A percentile compares a stretch with the other conserved stretches of the same genome.
phyloP scores from a whole-genome alignment of 2,329 filamentous ascomycete genomes.

The Septoria petroselini region DNA sequence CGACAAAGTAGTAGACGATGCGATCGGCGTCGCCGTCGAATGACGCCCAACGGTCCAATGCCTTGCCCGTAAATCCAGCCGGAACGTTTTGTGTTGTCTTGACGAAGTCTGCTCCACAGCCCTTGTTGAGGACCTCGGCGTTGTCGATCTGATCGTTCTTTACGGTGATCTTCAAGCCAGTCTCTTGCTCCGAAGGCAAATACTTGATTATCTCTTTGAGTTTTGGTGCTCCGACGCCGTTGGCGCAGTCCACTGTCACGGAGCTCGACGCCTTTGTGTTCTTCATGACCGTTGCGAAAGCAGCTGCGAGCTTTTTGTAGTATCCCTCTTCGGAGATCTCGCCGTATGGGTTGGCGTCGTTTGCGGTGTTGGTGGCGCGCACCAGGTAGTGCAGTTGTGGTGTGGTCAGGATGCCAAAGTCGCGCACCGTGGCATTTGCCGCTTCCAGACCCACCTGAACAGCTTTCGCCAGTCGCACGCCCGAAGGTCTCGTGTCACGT shows the following conservation, averaged over 20 bases:
- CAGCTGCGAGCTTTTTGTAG: constrained; percentile 83
- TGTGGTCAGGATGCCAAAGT: constrained; percentile 90
- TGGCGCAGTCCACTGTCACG: constrained; percentile 89
- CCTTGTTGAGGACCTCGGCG: constrained; percentile 79
- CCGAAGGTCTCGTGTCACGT: constrained; percentile 89
- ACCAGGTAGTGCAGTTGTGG: constrained; percentile 98
- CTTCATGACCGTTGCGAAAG: constrained; percentile 80
- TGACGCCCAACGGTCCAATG: constrained; percentile 78
- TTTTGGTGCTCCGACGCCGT: constrained; percentile 93
- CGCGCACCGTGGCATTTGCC: constrained; percentile 68
- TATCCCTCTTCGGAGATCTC: constrained; percentile 87
- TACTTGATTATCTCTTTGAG: constrained; percentile 80
- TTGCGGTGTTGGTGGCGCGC: constrained; percentile 88
- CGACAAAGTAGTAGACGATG: constrained; percentile 90
- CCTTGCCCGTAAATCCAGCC: constrained; percentile 71
- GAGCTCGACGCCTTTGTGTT: constrained; percentile 69
- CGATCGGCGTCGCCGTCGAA: constrained; percentile 95
- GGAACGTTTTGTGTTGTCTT: constrained; percentile 95
- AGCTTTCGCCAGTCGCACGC: constrained; percentile 74
- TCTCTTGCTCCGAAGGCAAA: constrained; percentile 62
- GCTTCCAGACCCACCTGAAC: constrained; percentile 77
- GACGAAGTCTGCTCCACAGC: constrained; percentile 95
- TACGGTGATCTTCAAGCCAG: constrained; percentile 72
- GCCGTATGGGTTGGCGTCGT: constrained; percentile 82
- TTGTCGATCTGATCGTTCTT: constrained; percentile 92